Evolutionary conservation across 768 basidiomycete species (phyloP).

Genomic region (Agaricus blazei): DNA sequence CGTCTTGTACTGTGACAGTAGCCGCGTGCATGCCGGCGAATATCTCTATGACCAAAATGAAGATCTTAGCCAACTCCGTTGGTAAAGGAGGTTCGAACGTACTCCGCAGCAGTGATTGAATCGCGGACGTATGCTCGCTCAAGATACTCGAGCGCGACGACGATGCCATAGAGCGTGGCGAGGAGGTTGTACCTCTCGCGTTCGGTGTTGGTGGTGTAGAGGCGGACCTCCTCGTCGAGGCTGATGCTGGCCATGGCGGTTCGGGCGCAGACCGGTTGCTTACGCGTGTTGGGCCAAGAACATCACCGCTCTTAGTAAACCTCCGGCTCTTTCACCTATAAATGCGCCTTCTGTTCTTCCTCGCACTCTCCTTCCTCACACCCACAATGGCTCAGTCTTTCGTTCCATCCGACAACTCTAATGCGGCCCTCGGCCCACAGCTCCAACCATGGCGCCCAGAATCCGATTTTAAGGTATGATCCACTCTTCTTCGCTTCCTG

Average conservation of each 20-base stretch:
- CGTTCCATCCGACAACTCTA: not conserved
- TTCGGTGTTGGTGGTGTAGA: constrained; percentile 84
- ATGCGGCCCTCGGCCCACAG: not conserved
- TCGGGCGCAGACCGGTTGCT: too few species aligned
- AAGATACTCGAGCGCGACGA: constrained; percentile 89
- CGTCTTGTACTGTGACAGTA: constrained; percentile 97
- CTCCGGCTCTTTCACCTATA: not conserved
- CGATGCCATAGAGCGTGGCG: constrained; percentile 85
- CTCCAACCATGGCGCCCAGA: constrained; percentile 7
- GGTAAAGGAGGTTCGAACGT: constrained; percentile 28
- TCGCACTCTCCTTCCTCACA: not conserved
- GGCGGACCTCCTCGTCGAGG: constrained; percentile 88
- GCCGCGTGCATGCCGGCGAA: constrained; percentile 88
- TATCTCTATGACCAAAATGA: constrained; percentile 57
- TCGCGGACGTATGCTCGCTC: constrained; percentile 95
- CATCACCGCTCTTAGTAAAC: too few species aligned
- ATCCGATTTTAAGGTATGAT: constrained; percentile 4
- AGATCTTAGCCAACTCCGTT: constrained; percentile 21
- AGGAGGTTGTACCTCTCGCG: constrained; percentile 85
- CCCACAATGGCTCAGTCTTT: constrained; percentile 8
- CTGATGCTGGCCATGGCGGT: constrained; percentile 24
- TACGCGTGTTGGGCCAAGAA: too few species aligned
- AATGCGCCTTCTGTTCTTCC: not conserved
- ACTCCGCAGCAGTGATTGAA: constrained; percentile 88
- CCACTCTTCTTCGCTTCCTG: not conserved